Base-by-base conservation (phyloP, 306 rosid species). In the Pterocarpus macrocarpus region DNA sequence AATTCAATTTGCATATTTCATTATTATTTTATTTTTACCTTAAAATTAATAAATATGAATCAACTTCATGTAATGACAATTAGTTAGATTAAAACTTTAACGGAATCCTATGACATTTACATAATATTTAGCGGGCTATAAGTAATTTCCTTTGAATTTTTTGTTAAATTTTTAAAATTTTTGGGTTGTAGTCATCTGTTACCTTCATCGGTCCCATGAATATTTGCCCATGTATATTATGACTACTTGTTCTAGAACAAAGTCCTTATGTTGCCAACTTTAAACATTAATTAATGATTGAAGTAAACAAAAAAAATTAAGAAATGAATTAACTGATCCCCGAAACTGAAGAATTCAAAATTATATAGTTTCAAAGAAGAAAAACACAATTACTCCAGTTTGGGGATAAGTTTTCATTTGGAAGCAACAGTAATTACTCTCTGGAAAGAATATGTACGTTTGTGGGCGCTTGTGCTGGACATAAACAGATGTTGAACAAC, bases 241-340 rank as follows among this genome's bases (percentile, higher is more conserved):
- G 41, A 38, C 1, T 38, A 3, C 41, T 38, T 5, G 3, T 47
- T 47, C 3, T 9, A 47, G 13, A 47, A 47, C 53, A 47, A 47
- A 47, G 53, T 47, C 53, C 53, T 8, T 47, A 15, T 47, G 53
- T 9, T 56, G 58, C 32, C 62, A 56, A 56, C 62, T 16, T 56
- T 8, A 17, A 56, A 56, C 62, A 56, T 56, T 8, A 17, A 56
- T n/a, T n/a, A 56, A 13, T 13, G 62, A 56, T 17, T 56, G 11
- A 17, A 56, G 16, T 56, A 5, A n/a, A 56, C 9, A 56, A 56
- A 56, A 4, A 2, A 47, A 47, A 47, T 9, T 9, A 17, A 17
- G 32, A 56, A 56, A n/a, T 56, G 62, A 56, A n/a, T 56, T 56
- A 5, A 10, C 62, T 56, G 62, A 56, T 56, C 22, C 58, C 58